phyloP scores from a whole-genome alignment of 441 rosid species.

The Kokia cookei region DNA sequence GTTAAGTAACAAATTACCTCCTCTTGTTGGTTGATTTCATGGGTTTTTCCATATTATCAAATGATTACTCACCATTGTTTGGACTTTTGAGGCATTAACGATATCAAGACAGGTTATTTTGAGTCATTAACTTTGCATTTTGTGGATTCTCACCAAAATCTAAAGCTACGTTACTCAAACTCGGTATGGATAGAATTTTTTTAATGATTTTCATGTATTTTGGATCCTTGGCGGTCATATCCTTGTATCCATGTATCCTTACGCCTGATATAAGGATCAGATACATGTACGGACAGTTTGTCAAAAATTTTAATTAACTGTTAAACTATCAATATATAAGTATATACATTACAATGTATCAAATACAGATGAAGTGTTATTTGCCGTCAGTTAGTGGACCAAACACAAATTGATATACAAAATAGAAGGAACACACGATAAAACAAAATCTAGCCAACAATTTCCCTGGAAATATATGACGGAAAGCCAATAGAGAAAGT shows the following conservation, averaged over 20 bases:
- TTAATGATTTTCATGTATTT: background rate
- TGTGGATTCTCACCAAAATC: background rate
- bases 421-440: background rate
- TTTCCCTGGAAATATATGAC: constrained; percentile 19
- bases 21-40: background rate
- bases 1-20: background rate
- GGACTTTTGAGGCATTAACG: background rate
- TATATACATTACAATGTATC: too few species aligned
- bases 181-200: background rate
- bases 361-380: too few species aligned
- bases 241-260: background rate
- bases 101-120: background rate
- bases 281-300: background rate
- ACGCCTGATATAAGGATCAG: background rate
- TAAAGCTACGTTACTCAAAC: background rate
- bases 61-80: background rate
- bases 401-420: too few species aligned
- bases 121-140: background rate
- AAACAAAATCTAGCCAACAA: background rate
- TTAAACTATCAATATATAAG: too few species aligned
- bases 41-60: background rate
- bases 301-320: too few species aligned
- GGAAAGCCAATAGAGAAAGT: constrained; percentile 5
- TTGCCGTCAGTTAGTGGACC: too few species aligned
- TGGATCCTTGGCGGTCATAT: background rate